These are phyloP conservation scores for sunflower (Helianthus annuus) DNA, from an alignment of 129 eudicot genomes.

Conservation along the genomic window HanXRQr2.0-SUNRISE NC_035438.2:52026901-52027400, in stretches of 20 bases:
- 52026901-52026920: constrained; percentile 8
- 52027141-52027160: no score
- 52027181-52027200: constrained; percentile 55
- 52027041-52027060: constrained; percentile 14
- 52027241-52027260: constrained; percentile 76
- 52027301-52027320: constrained; percentile 36
- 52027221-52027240: constrained; percentile 45
- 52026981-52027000: constrained; percentile 12
- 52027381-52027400: no score
- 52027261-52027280: constrained; percentile 79
- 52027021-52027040: background rate
- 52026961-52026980: constrained; percentile 8
- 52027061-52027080: background rate
- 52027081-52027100: background rate
- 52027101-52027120: background rate
- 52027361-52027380: no score
- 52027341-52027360: constrained; percentile 41
- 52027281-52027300: constrained; percentile 64
- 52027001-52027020: no score
- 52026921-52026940: constrained; percentile 34
- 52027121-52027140: background rate
- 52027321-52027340: constrained; percentile 11
- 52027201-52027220: constrained; percentile 60
- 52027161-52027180: no score
- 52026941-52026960: constrained; percentile 12